Conservation (phyloP, 495 filamentous ascomycete genomes). For the Neurospora sp. region DNA sequence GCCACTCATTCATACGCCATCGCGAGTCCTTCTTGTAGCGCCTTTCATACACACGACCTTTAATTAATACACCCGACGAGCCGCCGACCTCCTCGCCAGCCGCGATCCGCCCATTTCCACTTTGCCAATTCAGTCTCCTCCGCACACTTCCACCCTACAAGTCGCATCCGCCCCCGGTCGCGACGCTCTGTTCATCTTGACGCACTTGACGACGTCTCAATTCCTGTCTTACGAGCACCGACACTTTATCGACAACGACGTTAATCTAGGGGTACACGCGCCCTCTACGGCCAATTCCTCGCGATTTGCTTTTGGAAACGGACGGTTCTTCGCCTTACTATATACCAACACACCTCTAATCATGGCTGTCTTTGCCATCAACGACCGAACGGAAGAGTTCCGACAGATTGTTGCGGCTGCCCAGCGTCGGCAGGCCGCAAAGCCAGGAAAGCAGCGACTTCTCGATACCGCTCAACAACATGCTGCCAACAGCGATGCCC, state of each 20-base stretch:
- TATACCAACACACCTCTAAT: conserved; percentile 3
- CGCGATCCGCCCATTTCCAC: neutral
- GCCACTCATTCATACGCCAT: neutral
- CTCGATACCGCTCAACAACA: conserved; percentile 62
- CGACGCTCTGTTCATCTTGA: neutral
- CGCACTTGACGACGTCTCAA: neutral
- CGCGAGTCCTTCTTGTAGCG: neutral
- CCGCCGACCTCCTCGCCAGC: neutral
- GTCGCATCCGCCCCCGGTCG: neutral
- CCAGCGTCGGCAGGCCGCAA: conserved; percentile 61
- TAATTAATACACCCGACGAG: neutral
- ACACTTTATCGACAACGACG: neutral
- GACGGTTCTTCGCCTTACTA: neutral
- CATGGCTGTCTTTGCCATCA: conserved; percentile 62
- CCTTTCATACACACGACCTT: neutral
- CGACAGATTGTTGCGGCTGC: conserved; percentile 76
- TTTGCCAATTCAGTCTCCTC: neutral
- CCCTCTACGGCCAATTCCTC: neutral
- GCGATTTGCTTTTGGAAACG: neutral
- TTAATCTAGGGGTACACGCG: neutral
- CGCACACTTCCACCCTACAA: neutral
- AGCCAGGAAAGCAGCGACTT: conserved; percentile 65
- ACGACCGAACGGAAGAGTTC: conserved; percentile 94
- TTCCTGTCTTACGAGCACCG: neutral
- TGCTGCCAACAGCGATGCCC: conserved; percentile 54